Evolutionary conservation across 1,284 basidiomycete genomes (phyloP), one percentile per base, ranked within the genome.

Genomic region (Fomes fomentarius): DNA sequence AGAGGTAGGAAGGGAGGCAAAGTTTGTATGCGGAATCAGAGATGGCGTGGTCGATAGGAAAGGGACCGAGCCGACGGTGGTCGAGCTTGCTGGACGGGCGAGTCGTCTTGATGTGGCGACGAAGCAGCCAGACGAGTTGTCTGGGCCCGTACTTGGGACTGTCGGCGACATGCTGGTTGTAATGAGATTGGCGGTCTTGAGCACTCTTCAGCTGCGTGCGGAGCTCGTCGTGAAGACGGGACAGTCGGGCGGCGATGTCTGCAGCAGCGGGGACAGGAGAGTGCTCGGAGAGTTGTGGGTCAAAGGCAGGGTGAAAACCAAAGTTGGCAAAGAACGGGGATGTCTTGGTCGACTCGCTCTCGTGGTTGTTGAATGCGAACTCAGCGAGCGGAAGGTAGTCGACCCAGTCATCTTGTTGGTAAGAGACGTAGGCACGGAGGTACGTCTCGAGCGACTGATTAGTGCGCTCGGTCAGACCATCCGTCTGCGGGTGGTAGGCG

Each of bases 381-480:
- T 79, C 73, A 0, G 75, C 76, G 6, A 77, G 52, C 0, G 74
- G 70, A 0, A 82, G 68, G 15, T 72, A 71, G 3, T 73, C 63
- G 0, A 67, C 63, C 80, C 80, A 83, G 52, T 80, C 66, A 52
- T 74, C 67, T 53, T 81, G 79, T 35, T 77, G 62, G 56, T 77
- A 75, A 7, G 69, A 70, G 47, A 63, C 64, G 50, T 71, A 77
- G 6, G 66, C 56, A 4, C 68, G 66, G 1, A 80, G 63, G 55
- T 72, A 76, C 1, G 68, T 66, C 58, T 81, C 74, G 1, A 83
- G 56, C 0, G 60, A 66, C 25, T 60, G 62, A 21, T 64, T 65
- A 15, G 45, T 50, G 15, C 52, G 31, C 39, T 66, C 58, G 4
- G 58, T 38, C 57, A 79, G 74, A 0, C 79, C 75, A 51, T 82